These are phyloP conservation scores for Osmozyma mogii DNA, from an alignment of 805 yeast species.

Conservation along the genomic window DNA sequence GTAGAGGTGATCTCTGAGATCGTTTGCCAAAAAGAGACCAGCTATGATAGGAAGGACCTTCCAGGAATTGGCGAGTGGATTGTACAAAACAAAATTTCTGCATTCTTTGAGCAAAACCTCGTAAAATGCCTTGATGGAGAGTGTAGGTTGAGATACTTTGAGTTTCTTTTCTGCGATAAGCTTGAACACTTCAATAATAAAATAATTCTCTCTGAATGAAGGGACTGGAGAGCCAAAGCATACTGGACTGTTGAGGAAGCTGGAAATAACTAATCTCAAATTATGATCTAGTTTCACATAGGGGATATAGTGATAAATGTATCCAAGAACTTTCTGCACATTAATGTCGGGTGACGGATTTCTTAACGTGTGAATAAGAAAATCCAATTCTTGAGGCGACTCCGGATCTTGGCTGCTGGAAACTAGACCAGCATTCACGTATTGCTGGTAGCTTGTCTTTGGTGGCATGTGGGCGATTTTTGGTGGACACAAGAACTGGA, in stretches of 20 bases:
- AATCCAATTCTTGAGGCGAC: conserved; percentile 39
- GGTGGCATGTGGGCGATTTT: no score
- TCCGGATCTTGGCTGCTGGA: no score
- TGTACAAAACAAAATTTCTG: conserved; percentile 21
- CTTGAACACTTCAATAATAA: conserved; percentile 42
- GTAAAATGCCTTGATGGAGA: conserved; percentile 39
- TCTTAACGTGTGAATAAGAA: conserved; percentile 35
- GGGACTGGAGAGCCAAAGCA: conserved; percentile 17
- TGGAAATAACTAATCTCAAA: conserved; percentile 34
- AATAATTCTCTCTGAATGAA: conserved; percentile 24
- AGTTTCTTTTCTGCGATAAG: conserved; percentile 38
- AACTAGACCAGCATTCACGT: no score
- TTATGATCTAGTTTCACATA: conserved; percentile 40
- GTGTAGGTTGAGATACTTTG: conserved; percentile 40
- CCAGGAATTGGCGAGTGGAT: conserved; percentile 31
- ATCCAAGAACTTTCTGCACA: conserved; percentile 31
- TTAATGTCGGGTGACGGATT: conserved; percentile 29
- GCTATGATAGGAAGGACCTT: conserved; percentile 40
- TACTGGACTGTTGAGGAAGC: conserved; percentile 36
- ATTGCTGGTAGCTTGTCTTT: no score
- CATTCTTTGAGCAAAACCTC: conserved; percentile 26
- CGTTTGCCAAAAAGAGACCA: conserved; percentile 36
- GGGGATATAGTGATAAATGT: conserved; percentile 45
- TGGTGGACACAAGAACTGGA: no score
- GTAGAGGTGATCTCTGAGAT: conserved; percentile 25